Percentiles rank a stretch among this genome's conserved stretches.
Conservation (phyloP, 441 rosid species). For the Heliophila coronopifolia region DNA sequence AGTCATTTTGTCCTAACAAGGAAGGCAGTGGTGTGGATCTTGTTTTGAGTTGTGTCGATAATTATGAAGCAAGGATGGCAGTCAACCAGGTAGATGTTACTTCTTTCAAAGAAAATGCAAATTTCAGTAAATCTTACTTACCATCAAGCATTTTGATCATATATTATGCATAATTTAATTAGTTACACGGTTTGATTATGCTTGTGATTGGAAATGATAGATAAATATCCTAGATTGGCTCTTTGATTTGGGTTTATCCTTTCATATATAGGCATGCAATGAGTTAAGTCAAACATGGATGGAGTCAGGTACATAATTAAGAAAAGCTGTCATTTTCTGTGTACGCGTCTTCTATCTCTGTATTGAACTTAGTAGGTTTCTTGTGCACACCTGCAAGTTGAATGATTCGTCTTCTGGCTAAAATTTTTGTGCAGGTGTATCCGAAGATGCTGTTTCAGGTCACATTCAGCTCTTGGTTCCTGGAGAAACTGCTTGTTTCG, state of each 20-base stretch:
- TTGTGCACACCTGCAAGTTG: background rate
- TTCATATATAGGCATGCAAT: slow-evolving; percentile 72
- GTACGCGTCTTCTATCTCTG: background rate
- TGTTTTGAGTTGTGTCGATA: slow-evolving; percentile 94
- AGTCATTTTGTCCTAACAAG: slow-evolving; percentile 53
- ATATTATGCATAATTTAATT: background rate
- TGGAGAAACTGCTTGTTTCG: slow-evolving; percentile 96
- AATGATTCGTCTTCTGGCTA: slow-evolving; percentile 1
- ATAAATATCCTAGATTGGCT: background rate
- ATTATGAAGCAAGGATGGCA: slow-evolving; percentile 97
- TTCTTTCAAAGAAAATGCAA: background rate
- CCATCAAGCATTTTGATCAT: background rate
- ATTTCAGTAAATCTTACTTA: background rate
- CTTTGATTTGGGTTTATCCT: slow-evolving; percentile 18
- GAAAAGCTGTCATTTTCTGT: background rate
- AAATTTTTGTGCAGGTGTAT: slow-evolving; percentile 59
- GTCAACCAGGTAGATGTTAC: slow-evolving; percentile 73
- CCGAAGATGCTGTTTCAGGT: slow-evolving; percentile 97
- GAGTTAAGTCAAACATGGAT: slow-evolving; percentile 91
- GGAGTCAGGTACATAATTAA: slow-evolving; percentile 77
- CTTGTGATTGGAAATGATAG: background rate
- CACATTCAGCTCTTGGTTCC: slow-evolving; percentile 91
- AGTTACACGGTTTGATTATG: background rate
- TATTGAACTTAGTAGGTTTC: background rate
- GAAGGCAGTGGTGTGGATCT: slow-evolving; percentile 87